Percentiles rank a stretch among this genome's conserved stretches.
Conservation (phyloP, 2,329 filamentous ascomycete genomes). For the Beauveria medogensis region DNA sequence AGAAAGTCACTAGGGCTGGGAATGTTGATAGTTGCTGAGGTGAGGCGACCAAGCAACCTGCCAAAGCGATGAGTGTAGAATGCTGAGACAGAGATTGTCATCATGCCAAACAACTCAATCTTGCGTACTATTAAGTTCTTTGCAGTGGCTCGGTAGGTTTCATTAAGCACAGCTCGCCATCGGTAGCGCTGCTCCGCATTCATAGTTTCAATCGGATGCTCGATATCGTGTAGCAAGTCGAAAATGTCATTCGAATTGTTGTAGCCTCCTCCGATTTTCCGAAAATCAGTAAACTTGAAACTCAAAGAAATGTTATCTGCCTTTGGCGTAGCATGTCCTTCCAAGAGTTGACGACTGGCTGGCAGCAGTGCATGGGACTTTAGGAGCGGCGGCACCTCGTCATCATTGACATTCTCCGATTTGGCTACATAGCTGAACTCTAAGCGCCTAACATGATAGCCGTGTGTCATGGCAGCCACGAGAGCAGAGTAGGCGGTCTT, state of each 20-base stretch:
- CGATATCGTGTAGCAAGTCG: neutral
- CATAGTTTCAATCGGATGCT: neutral
- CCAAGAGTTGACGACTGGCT: neutral
- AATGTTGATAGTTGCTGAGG: neutral
- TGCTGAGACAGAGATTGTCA: neutral
- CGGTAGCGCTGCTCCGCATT: neutral
- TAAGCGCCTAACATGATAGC: no score
- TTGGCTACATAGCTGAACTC: neutral
- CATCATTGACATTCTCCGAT: neutral
- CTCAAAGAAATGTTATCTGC: no score
- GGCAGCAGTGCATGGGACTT: neutral
- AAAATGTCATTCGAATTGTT: neutral
- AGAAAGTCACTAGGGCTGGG: accelerated
- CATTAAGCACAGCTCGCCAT: neutral
- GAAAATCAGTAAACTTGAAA: neutral
- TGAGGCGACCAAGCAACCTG: neutral
- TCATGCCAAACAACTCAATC: accelerated
- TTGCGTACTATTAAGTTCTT: neutral
- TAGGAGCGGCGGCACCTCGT: neutral
- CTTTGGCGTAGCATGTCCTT: neutral
- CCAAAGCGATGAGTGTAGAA: neutral
- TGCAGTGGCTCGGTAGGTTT: neutral
- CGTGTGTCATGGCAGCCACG: neutral
- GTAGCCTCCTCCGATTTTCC: accelerated
- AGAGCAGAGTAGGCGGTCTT: neutral